Evolutionary conservation across 805 yeast genomes (phyloP), one percentile per base, ranked within the genome.

Genomic region (Candida chauliodis): DNA sequence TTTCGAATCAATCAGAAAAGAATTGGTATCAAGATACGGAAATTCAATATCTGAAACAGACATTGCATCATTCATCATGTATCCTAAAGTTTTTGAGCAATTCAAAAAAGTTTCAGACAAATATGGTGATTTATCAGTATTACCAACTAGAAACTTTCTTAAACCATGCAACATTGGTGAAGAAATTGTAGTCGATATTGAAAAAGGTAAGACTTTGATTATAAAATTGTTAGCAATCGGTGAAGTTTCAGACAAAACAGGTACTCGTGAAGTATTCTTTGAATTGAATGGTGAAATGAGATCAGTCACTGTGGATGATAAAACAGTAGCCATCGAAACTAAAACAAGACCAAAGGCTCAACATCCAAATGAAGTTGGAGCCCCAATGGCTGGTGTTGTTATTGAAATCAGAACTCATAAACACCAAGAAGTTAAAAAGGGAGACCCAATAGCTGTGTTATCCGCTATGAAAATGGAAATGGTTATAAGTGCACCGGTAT

Each of bases 381-480:
- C 99, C 5, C 99, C 99, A 66, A 91, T 91, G 98, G 95, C 98
- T 29, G 99, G 99, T 71, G 97, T 90, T 48, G 87, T 91, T 45
- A 87, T 91, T 48, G 99, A 93, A 68, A 85, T 90, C 38, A 86
- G 95, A 58, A 88, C 89, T 47, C 86, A 88, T 71, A 78, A 79
- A 50, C 96, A 95, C 44, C 75, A 81, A 37, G 84, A 83, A 48
- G 95, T 93, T 49, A 88, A 87, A 78, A 91, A 91, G 78, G 99
- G 99, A 49, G 95, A 91, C 59, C 90, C 96, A 23, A 63, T 91
- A 48, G 95, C 95, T 45, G 95, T 91, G 18, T 75, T 91, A 59
- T 80, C 91, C 59, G 99, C 99, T 47, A 91, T 91, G 99, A 91
- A 91, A 79, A 91, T 91, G 99, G 99, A 93, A 73, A 93, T 93